Base-by-base conservation (phyloP, 441 rosid genomes). In the Euphorbia celastroides region DNA sequence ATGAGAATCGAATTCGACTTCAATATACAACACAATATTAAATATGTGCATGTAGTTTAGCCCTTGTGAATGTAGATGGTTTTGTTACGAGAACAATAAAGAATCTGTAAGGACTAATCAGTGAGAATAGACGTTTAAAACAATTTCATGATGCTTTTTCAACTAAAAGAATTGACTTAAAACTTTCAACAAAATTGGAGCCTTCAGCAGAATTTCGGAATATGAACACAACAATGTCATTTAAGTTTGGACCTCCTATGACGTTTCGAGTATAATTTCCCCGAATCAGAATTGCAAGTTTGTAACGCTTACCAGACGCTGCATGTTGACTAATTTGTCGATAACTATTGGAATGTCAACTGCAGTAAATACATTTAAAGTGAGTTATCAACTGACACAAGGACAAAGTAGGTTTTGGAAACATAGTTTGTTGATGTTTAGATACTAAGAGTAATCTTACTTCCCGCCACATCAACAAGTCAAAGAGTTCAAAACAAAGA, bases 301-400 rank as follows among this genome's bases (percentile, higher is more conserved):
- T 20, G 55, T 31, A 68, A 44, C 3, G 62, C 86, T 82, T 73
- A 90, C 98, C 88, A 93, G 77, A 70, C 97, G 95, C 74, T 90
- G 98, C 89, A 93, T 82, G 83, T 86, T 90, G 70, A 83, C 74
- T 66, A 93, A 77, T 69, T 85, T 84, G 86, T 86, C 79, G 71
- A 93, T 88, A 32, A 84, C 97, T 80, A 80, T 76, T 28, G 97
- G 97, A 76, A 93, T 76, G 60, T 86, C 87, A 81, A 83, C 98
- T 90, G 88, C 85, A 85, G 73, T 44, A 9, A 65, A 66, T 44
- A 51, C 1, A 48, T 46, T 46, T 51, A 64, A 55, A 44, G 3
- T 27, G 0, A 66, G 3, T 27, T 0, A 66, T 66, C 16, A 65
- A 22, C 48, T 4, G 9, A 34, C 38, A 34, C 48, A 42, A 2